These are phyloP conservation scores for Wallacemonas sp. DNA, from an alignment of 208 protist species.

Conservation along the genomic window DNA sequence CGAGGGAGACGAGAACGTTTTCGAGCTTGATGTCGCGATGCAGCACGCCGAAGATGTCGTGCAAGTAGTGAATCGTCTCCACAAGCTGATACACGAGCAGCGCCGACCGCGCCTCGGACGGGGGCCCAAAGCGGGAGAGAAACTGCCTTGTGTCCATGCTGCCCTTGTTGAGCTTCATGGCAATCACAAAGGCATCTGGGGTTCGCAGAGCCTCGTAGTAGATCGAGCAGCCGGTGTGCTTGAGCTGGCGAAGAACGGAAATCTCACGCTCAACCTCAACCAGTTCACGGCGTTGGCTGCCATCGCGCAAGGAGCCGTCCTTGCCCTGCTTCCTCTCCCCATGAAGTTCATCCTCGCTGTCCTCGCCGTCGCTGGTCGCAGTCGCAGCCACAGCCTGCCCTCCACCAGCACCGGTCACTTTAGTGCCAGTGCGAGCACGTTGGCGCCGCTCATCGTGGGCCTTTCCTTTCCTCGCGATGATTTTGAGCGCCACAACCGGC, in stretches of 20 bases:
- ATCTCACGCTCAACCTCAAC: slow-evolving; percentile 79
- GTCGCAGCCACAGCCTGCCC: not conserved
- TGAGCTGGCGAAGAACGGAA: slow-evolving; percentile 57
- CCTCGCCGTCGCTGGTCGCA: slow-evolving; percentile 1
- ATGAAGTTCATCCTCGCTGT: slow-evolving; percentile 3
- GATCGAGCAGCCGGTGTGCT: slow-evolving; percentile 68
- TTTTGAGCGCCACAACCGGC: slow-evolving; percentile 54
- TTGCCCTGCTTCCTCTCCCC: not conserved
- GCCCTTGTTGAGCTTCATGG: slow-evolving; percentile 67
- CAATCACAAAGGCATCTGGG: slow-evolving; percentile 77
- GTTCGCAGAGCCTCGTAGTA: slow-evolving; percentile 77
- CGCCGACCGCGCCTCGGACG: slow-evolving; percentile 54
- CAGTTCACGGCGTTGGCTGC: slow-evolving; percentile 29
- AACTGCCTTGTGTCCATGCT: slow-evolving; percentile 70
- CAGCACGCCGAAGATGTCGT: slow-evolving; percentile 61
- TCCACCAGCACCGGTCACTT: not conserved
- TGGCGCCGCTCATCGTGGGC: slow-evolving; percentile 12
- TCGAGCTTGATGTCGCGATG: slow-evolving; percentile 88
- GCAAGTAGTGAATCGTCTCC: slow-evolving; percentile 70
- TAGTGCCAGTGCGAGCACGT: not conserved
- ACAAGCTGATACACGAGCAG: slow-evolving; percentile 77
- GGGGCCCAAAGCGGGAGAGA: slow-evolving; percentile 53
- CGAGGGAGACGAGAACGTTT: slow-evolving; percentile 66
- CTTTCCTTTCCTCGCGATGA: slow-evolving; percentile 51
- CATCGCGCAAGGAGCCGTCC: not conserved